A percentile compares a stretch with the other conserved stretches of the same genome.
Conservation (phyloP, 495 filamentous ascomycete species). For the Rusavskia elegans region DNA sequence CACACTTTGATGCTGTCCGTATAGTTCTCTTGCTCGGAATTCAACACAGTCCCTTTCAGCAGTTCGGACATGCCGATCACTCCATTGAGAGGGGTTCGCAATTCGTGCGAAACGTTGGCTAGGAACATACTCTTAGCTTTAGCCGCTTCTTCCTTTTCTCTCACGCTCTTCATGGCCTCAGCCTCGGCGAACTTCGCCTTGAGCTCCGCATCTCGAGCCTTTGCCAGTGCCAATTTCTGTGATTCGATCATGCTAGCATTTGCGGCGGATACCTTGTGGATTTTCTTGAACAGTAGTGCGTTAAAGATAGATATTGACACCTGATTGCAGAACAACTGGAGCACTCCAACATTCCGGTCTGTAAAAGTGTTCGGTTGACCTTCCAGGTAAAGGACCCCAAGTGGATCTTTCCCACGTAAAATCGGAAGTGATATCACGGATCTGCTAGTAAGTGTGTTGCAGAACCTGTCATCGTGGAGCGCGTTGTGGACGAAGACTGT, state of each 20-base stretch:
- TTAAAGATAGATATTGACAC: constrained; percentile 82
- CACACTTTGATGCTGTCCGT: constrained; percentile 87
- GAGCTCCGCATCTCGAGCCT: constrained; percentile 64
- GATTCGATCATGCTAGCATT: constrained; percentile 79
- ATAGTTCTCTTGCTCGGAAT: constrained; percentile 73
- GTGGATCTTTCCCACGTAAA: constrained; percentile 56
- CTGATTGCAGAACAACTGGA: constrained; percentile 77
- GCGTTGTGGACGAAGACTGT: constrained; percentile 71
- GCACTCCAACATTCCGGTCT: constrained; percentile 69
- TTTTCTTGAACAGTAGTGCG: constrained; percentile 64
- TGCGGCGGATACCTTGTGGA: constrained; percentile 62
- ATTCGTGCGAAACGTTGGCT: constrained; percentile 79
- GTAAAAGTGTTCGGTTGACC: constrained; percentile 75
- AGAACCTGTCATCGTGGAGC: constrained; percentile 71
- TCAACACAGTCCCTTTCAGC: constrained; percentile 59
- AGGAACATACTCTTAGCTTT: constrained; percentile 86
- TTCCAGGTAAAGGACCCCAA: constrained; percentile 72
- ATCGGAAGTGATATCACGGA: constrained; percentile 80
- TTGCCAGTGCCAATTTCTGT: constrained; percentile 65
- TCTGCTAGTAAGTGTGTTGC: constrained; percentile 58
- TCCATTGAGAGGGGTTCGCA: constrained; percentile 74
- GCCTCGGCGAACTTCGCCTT: constrained; percentile 73
- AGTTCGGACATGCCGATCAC: constrained; percentile 85
- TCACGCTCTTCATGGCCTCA: constrained; percentile 72
- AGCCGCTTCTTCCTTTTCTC: constrained; percentile 79